Percentiles rank a stretch among this genome's conserved stretches.
Evolutionary conservation across 2,329 filamentous ascomycete genomes (phyloP).

Genomic region (Penicillium sp.): DNA sequence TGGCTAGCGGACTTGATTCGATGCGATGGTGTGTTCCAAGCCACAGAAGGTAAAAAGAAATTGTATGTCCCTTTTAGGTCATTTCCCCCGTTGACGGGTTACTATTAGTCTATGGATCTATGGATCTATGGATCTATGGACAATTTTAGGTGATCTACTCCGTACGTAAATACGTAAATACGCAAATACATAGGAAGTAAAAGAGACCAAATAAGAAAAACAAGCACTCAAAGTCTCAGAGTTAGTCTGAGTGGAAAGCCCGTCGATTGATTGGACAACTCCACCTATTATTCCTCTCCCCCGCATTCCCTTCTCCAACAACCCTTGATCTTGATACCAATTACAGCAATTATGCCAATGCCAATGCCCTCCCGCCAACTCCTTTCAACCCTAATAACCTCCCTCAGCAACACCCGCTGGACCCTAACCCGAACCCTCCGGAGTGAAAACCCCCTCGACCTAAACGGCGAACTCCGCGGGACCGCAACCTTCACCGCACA

Average conservation of each 20-base stretch:
- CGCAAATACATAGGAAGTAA: background rate
- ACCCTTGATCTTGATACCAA: background rate
- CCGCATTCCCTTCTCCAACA: background rate
- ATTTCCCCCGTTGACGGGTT: background rate
- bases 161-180: background rate
- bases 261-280: background rate
- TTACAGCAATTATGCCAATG: background rate
- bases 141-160: background rate
- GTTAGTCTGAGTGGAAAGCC: background rate
- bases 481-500: slow-evolving; percentile 39
- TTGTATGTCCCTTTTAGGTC: background rate
- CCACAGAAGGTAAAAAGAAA: background rate
- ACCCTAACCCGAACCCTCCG: slow-evolving; percentile 40
- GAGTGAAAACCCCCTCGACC: slow-evolving; percentile 43
- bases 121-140: too few relatives aligned
- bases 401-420: slow-evolving; percentile 36
- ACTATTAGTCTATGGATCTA: background rate
- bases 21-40: background rate
- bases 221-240: background rate
- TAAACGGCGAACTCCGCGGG: slow-evolving; percentile 44
- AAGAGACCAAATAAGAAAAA: background rate
- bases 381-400: slow-evolving; percentile 30
- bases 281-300: background rate
- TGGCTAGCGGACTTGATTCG: background rate
- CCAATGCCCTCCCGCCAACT: slow-evolving; percentile 21